Evolutionary conservation across 2,329 filamentous ascomycete genomes (phyloP), one percentile per base, ranked within the genome.

Genomic region (Fusarium sororula): DNA sequence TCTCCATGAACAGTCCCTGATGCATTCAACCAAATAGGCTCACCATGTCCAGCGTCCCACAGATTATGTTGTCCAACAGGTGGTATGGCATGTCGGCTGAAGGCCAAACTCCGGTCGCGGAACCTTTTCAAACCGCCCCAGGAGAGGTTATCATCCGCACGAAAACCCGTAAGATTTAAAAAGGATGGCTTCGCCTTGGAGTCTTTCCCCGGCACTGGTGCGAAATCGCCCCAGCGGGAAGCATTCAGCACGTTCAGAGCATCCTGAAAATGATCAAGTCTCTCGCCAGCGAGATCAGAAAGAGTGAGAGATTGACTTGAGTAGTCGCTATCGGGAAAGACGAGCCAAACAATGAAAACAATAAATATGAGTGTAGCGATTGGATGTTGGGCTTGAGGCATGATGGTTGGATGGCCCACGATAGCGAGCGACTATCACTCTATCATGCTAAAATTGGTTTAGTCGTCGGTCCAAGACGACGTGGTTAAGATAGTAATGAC

Each of bases 111-210:
- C 73, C 89, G 88, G 68, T 91, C 84, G 79, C 90, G 90, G 66
- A 95, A 94, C 3, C 85, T 83, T 1, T 85, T 85, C 28, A 98
- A 84, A 65, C 94, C 87, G 39, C 91, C 88, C 95, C 95, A 98
- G 4, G 90, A 92, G 81, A 93, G 94, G 9, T 89, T 90, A 82
- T 97, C 93, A 26, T 90, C 88, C 53, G 90, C 84, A 55, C 93
- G 89, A 70, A 97, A 91, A 2, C 96, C 96, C 6, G 93, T 93
- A 58, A 98, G 84, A 76, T 94, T 94, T 67, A 95, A 83, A 70
- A 87, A 91, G 30, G 82, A 84, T 20, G 79, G 90, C 42, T 82
- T 84, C 17, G 74, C 51, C 53, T 71, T 73, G 28, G 72, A 66
- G 22, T 67, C 75, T 26, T 75, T 76, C 22, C 81, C 77, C 45